Evolutionary conservation across 2,329 filamentous ascomycete genomes (phyloP).

Genomic region (Colletotrichum agaves): DNA sequence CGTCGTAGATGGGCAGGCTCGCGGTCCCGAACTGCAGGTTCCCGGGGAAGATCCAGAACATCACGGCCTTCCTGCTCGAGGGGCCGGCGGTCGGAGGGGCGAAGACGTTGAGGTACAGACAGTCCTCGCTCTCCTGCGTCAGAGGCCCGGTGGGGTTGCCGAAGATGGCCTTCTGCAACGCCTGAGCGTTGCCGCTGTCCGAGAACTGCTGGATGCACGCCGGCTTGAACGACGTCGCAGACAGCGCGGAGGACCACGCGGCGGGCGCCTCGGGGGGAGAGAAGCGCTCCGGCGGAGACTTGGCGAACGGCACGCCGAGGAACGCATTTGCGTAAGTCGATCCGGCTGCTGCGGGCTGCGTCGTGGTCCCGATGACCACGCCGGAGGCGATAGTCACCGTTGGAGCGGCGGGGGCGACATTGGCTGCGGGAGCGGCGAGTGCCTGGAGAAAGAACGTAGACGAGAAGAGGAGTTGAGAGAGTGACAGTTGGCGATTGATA

Average conservation of each 20-base stretch:
- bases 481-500: neutral
- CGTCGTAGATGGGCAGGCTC: constrained; percentile 29
- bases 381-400: constrained; percentile 24
- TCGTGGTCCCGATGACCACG: constrained; percentile 16
- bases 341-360: neutral
- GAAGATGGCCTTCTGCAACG: constrained; percentile 18
- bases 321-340: constrained; percentile 28
- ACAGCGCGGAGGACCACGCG: constrained; percentile 8
- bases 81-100: constrained; percentile 38
- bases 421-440: neutral
- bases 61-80: constrained; percentile 35
- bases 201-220: constrained; percentile 33
- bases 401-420: constrained; percentile 10
- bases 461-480: neutral
- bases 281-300: constrained; percentile 32
- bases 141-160: constrained; percentile 28
- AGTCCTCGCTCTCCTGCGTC: constrained; percentile 46
- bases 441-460: constrained; percentile 13
- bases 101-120: constrained; percentile 48
- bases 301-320: constrained; percentile 29
- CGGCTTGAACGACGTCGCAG: constrained; percentile 19
- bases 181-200: neutral
- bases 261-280: constrained; percentile 20
- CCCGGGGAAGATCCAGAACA: constrained; percentile 38
- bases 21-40: constrained; percentile 36